These are phyloP conservation scores for Paraphaeosphaeria minitans DNA, from an alignment of 2,329 filamentous ascomycete species.

Conservation along the genomic window DNA sequence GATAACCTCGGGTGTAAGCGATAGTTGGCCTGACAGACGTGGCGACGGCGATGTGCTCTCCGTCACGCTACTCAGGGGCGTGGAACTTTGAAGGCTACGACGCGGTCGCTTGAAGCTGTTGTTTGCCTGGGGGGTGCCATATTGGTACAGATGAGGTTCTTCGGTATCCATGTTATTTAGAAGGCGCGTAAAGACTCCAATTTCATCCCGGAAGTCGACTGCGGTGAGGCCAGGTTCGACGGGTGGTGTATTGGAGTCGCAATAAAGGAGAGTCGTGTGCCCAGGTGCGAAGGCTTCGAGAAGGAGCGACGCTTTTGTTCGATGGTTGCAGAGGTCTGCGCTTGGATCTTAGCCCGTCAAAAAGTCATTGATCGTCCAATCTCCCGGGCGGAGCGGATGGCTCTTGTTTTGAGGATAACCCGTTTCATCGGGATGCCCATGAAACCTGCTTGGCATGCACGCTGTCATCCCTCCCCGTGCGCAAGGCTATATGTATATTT, in stretches of 20 bases:
- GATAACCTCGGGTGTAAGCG: conserved; percentile 45
- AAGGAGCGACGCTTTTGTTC: conserved; percentile 42
- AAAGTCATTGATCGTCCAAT: conserved; percentile 49
- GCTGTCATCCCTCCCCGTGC: conserved; percentile 38
- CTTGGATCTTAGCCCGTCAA: conserved; percentile 44
- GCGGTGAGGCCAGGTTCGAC: conserved; percentile 37
- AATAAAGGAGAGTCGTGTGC: conserved; percentile 24
- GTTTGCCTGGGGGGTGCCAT: conserved; percentile 41
- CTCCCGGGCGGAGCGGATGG: conserved; percentile 46
- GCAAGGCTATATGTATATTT: conserved; percentile 40
- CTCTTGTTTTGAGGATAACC: conserved; percentile 47
- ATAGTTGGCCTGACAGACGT: conserved; percentile 38
- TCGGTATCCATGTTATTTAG: conserved; percentile 46
- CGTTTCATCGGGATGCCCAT: conserved; percentile 40
- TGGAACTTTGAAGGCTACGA: conserved; percentile 45
- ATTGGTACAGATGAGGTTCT: conserved; percentile 44
- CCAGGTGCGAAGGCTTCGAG: conserved; percentile 42
- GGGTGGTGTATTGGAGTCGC: conserved; percentile 30
- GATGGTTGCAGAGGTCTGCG: conserved; percentile 36
- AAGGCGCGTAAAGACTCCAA: conserved; percentile 33
- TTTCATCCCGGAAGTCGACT: conserved; percentile 45
- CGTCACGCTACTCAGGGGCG: conserved; percentile 43
- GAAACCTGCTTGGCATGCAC: conserved; percentile 45
- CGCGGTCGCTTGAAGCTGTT: conserved; percentile 46
- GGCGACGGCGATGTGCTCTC: conserved; percentile 46